Base-by-base conservation (phyloP, 176 grass and related monocot genomes). In the Chloris gayana region DNA sequence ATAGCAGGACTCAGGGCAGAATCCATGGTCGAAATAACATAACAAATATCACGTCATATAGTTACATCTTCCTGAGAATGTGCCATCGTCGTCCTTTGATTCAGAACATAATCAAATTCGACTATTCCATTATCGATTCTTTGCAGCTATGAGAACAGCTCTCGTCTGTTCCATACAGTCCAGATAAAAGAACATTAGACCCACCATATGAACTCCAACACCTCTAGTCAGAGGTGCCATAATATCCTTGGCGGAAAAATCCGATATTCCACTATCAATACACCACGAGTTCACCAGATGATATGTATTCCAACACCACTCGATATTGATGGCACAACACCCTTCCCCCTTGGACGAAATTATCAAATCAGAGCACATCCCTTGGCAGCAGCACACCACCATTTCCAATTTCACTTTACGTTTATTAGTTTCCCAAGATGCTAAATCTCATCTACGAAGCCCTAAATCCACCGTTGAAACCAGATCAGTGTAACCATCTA, bases 131-230 rank as follows among this genome's bases (percentile, higher is more conserved):
- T 30, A 78, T 42, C 67, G 56, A 31, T 25, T 82, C 46, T 77
- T 72, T 29, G 56, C 2, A 14, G 44, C 45, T 75, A 47, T 82
- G 42, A 77, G n/a, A 21, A 87, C 38, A 75, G 27, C 21, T 41
- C 31, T 41, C n/a, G 26, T 78, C 70, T 64, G 64, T 22, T 38
- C 21, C 74, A 70, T 29, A 47, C 29, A 72, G 42, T n/a, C 35
- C 37, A 77, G 42, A 87, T 77, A 14, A 82, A 18, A 30, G 35
- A 72, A 72, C 74, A 68, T 79, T 14, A 35, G 32, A 26, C 13
- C 18, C 51, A 4, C 24, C 73, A 76, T 45, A 45, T 63, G n/a
- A 6, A 27, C 14, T 29, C 9, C 6, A 24, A 41, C n/a, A 69
- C 10, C 1, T 5, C 30, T 14, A 11, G 14, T 64, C 29, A 18